Evolutionary conservation across 345 rosid genomes (phyloP).

Genomic region (Euphorbia lathyris): DNA sequence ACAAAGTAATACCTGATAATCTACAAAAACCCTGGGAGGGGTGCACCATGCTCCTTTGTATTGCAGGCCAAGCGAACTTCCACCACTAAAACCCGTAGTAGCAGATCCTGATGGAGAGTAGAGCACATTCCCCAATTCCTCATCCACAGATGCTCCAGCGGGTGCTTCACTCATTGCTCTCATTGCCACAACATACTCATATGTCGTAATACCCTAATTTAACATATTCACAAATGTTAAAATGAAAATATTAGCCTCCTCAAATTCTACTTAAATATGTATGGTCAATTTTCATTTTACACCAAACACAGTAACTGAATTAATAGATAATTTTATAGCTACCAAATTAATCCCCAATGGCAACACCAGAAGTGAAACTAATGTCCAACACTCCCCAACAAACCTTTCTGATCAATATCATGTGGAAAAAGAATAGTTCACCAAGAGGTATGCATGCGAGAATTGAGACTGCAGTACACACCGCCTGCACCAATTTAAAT

Average conservation of each 20-base stretch:
- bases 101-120: conserved; percentile 91
- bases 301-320: conserved; percentile 1
- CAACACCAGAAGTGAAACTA: conserved; percentile 10
- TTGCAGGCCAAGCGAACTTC: conserved; percentile 81
- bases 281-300: not conserved
- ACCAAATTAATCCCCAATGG: not conserved
- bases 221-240: conserved; percentile 10
- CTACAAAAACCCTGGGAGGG: conserved; percentile 92
- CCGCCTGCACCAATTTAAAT: conserved; percentile 47
- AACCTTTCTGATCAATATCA: conserved; percentile 91
- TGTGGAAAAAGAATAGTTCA: conserved; percentile 96
- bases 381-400: conserved; percentile 18
- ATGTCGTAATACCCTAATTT: conserved; percentile 82
- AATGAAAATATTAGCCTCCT: not conserved
- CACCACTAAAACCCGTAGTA: conserved; percentile 83
- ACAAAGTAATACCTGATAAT: conserved; percentile 68
- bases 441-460: conserved; percentile 87
- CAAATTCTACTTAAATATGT: not conserved
- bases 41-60: conserved; percentile 95
- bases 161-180: conserved; percentile 93
- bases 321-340: conserved; percentile 1
- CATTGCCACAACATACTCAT: conserved; percentile 89
- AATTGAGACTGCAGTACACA: conserved; percentile 85
- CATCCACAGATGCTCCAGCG: conserved; percentile 67
- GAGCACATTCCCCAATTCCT: conserved; percentile 56